Evolutionary conservation across 495 filamentous ascomycete genomes (phyloP).

Genomic region (Talaromyces liani): DNA sequence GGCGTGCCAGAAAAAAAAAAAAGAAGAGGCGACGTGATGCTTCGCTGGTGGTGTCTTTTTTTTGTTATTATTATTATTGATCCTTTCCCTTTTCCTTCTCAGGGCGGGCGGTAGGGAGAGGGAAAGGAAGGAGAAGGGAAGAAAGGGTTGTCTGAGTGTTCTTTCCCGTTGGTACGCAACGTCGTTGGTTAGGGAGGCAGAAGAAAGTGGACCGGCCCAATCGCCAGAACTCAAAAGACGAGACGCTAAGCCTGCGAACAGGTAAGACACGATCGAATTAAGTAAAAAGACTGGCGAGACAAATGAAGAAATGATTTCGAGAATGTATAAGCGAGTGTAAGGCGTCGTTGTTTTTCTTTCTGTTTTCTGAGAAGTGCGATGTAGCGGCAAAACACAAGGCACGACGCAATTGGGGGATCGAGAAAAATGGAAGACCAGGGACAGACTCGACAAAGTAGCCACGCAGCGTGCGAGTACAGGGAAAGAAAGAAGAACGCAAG

Average conservation of each 20-base stretch:
- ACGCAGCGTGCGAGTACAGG: background rate
- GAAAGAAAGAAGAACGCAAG: background rate
- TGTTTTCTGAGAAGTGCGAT: too few relatives aligned
- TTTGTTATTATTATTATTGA: slow-evolving; percentile 7
- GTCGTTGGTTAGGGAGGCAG: background rate
- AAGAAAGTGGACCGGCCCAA: slow-evolving; percentile 3
- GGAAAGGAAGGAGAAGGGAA: background rate
- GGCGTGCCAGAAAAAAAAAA: slow-evolving; percentile 1
- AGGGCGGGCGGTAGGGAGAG: background rate
- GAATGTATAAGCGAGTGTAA: background rate
- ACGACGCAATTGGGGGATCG: background rate
- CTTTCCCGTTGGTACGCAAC: background rate
- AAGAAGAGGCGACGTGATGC: background rate
- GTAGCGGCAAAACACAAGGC: too few relatives aligned
- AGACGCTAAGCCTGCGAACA: background rate
- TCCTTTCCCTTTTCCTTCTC: slow-evolving; percentile 9
- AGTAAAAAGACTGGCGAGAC: background rate
- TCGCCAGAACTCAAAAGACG: background rate
- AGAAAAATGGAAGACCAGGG: background rate
- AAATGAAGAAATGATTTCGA: background rate
- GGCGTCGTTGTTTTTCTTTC: background rate
- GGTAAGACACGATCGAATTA: background rate
- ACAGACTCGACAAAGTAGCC: background rate
- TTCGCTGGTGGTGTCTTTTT: slow-evolving; percentile 6
- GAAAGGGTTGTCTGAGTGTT: background rate